A percentile compares a stretch with the other conserved stretches of the same genome.
phyloP scores from a whole-genome alignment of 148 eudicot species.

The Rhododendron vialii region DNA sequence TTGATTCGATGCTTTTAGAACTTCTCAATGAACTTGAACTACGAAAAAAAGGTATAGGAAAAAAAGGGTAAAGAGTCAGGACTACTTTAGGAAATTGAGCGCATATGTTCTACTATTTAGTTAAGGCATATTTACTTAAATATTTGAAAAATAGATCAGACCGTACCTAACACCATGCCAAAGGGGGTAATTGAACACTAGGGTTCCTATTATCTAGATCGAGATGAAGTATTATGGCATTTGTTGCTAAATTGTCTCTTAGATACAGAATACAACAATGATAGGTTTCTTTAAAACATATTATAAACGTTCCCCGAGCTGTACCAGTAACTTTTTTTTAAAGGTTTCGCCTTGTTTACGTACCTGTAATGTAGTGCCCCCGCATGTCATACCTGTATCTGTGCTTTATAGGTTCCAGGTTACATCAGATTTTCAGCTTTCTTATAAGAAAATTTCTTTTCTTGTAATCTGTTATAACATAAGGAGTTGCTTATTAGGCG shows the following conservation, averaged over 20 bases:
- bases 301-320: neutral
- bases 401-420: neutral
- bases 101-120: neutral
- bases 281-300: neutral
- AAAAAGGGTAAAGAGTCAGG: neutral
- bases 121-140: neutral
- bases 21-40: neutral
- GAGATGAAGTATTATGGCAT: neutral
- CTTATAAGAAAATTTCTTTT: neutral
- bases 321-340: neutral
- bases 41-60: neutral
- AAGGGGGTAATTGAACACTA: neutral
- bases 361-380: neutral
- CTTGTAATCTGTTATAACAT: neutral
- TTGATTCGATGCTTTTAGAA: neutral
- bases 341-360: neutral
- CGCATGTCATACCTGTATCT: neutral
- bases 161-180: neutral
- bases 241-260: neutral
- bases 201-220: neutral
- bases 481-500: constrained; percentile 50
- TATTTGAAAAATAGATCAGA: neutral
- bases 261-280: neutral
- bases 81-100: neutral
- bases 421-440: neutral